These are phyloP conservation scores for Plasmopara muralis DNA, from an alignment of 352 stramenopile species.

Conservation along the genomic window DNA sequence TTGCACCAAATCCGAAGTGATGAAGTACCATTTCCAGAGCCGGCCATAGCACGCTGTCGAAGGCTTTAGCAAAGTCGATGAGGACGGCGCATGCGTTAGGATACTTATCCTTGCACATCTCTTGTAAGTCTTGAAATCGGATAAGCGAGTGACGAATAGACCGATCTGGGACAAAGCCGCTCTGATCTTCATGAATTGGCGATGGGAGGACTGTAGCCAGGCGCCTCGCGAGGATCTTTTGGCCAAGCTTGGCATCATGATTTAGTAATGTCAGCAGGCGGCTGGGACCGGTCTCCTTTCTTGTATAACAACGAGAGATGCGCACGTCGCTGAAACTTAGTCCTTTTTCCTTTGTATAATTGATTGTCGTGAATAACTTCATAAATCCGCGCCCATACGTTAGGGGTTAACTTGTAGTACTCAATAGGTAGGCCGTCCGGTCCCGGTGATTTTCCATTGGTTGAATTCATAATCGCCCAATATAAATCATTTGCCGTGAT, in stretches of 20 bases:
- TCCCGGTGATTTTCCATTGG: constrained; percentile 9
- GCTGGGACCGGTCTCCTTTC: neutral
- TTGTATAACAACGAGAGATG: constrained; percentile 11
- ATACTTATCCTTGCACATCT: neutral
- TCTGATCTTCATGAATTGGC: constrained; percentile 8
- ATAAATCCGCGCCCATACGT: constrained; percentile 7
- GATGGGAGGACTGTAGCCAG: neutral
- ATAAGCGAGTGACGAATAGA: constrained; percentile 5
- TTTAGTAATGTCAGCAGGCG: constrained; percentile 12
- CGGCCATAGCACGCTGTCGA: neutral
- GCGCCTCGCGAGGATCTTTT: constrained; percentile 2
- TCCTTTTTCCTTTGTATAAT: constrained; percentile 7
- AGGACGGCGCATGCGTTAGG: constrained; percentile 2
- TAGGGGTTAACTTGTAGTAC: constrained; percentile 14
- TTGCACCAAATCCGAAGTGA: constrained; percentile 15
- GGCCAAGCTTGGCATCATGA: constrained; percentile 8
- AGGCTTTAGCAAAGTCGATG: constrained; percentile 10
- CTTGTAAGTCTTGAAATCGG: constrained; percentile 5
- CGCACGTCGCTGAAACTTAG: constrained; percentile 9
- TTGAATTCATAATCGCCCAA: constrained; percentile 11
- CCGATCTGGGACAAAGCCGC: constrained; percentile 5
- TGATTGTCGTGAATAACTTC: constrained; percentile 12
- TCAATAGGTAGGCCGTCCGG: constrained; percentile 11
- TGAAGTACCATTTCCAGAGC: constrained; percentile 9
- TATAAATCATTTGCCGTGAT: constrained; percentile 11